Base-by-base conservation (phyloP, 306 rosid genomes). In the Castanea mollissima region DNA sequence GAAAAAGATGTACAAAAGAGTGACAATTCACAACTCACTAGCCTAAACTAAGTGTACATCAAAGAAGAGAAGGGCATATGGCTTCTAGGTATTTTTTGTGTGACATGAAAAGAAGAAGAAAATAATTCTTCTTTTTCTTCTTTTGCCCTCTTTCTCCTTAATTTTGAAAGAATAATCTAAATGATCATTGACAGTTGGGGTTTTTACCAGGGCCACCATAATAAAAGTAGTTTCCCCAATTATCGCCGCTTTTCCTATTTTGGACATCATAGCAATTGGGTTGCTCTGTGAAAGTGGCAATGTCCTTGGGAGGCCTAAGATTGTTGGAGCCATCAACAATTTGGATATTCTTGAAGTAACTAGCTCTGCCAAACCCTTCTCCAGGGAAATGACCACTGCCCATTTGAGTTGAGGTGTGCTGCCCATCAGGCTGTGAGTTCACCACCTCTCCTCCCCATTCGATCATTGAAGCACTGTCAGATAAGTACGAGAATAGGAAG, bases 371-470 rank as follows among this genome's bases (percentile, higher is more conserved):
- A 81, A 82, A 86, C 55, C 92, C 90, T 80, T 89, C 92, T 2
- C 55, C 85, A 62, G 92, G 83, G 62, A 86, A 89, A 82, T 86
- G 92, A 16, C 92, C 92, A 65, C 92, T 89, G 31, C 92, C 92
- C 92, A 89, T 89, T 67, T 89, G 90, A 15, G 92, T 89, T 52
- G 87, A 55, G 21, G 92, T 89, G 81, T 89, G 92, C 52, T 84
- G 88, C 4, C 92, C 92, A 41, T 78, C 87, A 15, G 87, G 67
- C 1, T 76, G 59, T 2, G 84, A 75, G 78, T 89, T 86, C 74
- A 89, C 92, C 27, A 89, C 88, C 58, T 89, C 92, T 18, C 92
- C 92, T 41, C 92, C 92, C 88, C 88, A 89, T 20, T 89, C 87
- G 70, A 89, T 78, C 90, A 89, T 86, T 27, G 88, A 84, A 3